Evolutionary conservation across 2,329 filamentous ascomycete genomes (phyloP).

Genomic region (Catunica adiposa): DNA sequence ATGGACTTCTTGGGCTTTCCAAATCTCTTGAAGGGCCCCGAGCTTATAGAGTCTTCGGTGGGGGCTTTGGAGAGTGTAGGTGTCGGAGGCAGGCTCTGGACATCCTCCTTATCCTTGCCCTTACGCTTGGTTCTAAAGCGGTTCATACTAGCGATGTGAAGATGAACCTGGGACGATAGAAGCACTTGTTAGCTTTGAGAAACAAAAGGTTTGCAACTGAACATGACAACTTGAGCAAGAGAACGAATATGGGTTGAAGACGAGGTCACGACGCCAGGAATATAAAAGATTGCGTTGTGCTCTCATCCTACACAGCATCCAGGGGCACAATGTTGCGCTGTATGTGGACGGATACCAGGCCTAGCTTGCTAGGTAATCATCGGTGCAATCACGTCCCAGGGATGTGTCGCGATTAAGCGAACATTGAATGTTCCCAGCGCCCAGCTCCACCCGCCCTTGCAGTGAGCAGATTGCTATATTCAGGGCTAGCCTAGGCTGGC

Average conservation of each 20-base stretch:
- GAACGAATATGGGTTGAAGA: background rate
- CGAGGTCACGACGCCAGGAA: background rate
- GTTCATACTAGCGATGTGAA: conserved; percentile 40
- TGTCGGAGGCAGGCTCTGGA: background rate
- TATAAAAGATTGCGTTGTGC: background rate
- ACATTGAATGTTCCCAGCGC: background rate
- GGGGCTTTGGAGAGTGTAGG: conserved; percentile 26
- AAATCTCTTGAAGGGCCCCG: conserved; percentile 37
- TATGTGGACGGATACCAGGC: background rate
- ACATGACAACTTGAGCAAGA: background rate
- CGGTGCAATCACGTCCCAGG: background rate
- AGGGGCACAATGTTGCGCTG: background rate
- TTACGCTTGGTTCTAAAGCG: conserved; percentile 61
- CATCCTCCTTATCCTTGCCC: conserved; percentile 43
- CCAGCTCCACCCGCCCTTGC: background rate
- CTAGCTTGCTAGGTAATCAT: background rate
- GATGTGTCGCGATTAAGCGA: background rate
- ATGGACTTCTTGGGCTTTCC: conserved; percentile 37
- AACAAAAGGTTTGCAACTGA: background rate
- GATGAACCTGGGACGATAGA: background rate
- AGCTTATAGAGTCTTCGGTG: conserved; percentile 32
- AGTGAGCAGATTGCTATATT: background rate
- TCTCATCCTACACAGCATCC: background rate
- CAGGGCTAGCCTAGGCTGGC: background rate
- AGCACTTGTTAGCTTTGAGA: background rate